Conservation (phyloP, 352 stramenopile genomes). For the Aphanomyces cochlioides region DNA sequence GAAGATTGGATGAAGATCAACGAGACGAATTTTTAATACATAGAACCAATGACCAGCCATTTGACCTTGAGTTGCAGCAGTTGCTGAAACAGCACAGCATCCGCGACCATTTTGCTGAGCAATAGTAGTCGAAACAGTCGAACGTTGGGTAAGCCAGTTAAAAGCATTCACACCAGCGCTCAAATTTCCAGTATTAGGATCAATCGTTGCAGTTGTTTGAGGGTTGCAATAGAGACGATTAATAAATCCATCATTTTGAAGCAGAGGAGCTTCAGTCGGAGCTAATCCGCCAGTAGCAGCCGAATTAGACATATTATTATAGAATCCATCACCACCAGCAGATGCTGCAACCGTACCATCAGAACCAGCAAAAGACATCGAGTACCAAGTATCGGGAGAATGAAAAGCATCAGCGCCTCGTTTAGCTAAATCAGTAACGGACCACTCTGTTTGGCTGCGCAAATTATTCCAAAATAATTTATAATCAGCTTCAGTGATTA, state of each 20-base stretch:
- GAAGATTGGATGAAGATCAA: slow-evolving; percentile 33
- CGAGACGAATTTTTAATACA: slow-evolving; percentile 34
- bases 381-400: slow-evolving; percentile 32
- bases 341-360: neutral
- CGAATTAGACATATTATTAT: slow-evolving; percentile 27
- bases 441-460: slow-evolving; percentile 34
- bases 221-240: slow-evolving; percentile 22
- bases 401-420: slow-evolving; percentile 38
- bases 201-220: slow-evolving; percentile 11
- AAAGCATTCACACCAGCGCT: neutral
- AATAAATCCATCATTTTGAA: neutral
- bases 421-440: slow-evolving; percentile 32
- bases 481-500: slow-evolving; percentile 33
- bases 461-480: slow-evolving; percentile 36
- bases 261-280: too few relatives aligned
- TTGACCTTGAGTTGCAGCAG: slow-evolving; percentile 14
- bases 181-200: too few relatives aligned
- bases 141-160: slow-evolving; percentile 6
- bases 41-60: slow-evolving; percentile 28
- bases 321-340: slow-evolving; percentile 35
- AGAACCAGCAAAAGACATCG: slow-evolving; percentile 11
- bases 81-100: slow-evolving; percentile 15
- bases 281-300: too few relatives aligned
- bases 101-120: slow-evolving; percentile 7
- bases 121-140: neutral